Percentiles rank a stretch among this genome's conserved stretches.
phyloP scores from a whole-genome alignment of 345 rosid species.

The Acer campestre region DNA sequence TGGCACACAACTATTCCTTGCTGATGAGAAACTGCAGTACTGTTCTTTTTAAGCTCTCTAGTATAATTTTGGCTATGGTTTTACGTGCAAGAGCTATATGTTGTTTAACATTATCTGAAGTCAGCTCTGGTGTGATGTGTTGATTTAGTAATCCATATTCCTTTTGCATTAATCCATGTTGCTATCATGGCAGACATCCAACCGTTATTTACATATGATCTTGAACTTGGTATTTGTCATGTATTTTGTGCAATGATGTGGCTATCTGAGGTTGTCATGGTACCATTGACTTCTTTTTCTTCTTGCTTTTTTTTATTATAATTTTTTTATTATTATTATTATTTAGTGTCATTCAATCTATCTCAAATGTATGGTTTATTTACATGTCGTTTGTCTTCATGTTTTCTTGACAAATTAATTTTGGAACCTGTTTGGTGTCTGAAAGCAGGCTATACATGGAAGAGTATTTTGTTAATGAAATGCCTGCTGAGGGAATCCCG shows the following conservation, averaged over 20 bases:
- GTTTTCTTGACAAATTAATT: neutral
- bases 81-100: neutral
- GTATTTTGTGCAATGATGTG: neutral
- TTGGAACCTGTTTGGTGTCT: conserved; percentile 19
- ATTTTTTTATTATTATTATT: neutral
- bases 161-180: neutral
- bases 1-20: neutral
- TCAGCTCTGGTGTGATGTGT: neutral
- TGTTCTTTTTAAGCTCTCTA: neutral
- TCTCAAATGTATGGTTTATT: neutral
- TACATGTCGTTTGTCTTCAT: neutral
- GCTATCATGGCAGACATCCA: neutral
- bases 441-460: conserved; percentile 78
- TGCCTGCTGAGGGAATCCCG: conserved; percentile 85
- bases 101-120: neutral
- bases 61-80: neutral
- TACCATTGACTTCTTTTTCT: neutral
- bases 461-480: conserved; percentile 76
- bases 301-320: too few species aligned
- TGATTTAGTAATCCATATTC: neutral
- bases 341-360: neutral
- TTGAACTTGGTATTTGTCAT: neutral
- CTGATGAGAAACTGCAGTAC: neutral
- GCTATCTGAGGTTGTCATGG: neutral
- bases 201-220: neutral